Evolutionary conservation across 441 rosid genomes (phyloP).

Genomic region (Corymbia citriodora): DNA sequence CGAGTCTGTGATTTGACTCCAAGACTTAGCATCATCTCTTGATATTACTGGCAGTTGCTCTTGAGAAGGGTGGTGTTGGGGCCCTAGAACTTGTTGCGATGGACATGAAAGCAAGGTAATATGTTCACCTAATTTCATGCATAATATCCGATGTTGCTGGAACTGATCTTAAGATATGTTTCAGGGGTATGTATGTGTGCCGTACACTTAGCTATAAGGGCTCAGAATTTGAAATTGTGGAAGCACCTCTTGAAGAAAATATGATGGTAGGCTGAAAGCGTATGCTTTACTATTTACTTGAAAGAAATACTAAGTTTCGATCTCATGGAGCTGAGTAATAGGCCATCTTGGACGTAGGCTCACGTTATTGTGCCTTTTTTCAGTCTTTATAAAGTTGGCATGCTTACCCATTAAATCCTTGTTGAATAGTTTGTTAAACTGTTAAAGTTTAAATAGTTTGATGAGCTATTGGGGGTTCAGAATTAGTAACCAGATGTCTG

Average conservation of each 20-base stretch:
- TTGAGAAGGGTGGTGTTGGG: constrained; percentile 98
- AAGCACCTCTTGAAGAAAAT: constrained; percentile 83
- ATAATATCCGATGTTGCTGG: neutral
- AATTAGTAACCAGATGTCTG: neutral
- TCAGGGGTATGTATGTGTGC: constrained; percentile 99
- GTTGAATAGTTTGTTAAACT: neutral
- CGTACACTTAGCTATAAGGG: constrained; percentile 99
- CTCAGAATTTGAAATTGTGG: constrained; percentile 89
- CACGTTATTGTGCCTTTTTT: neutral
- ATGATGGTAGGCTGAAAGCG: constrained; percentile 64
- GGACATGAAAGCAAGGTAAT: constrained; percentile 99
- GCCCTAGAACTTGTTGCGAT: constrained; percentile 99
- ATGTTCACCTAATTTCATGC: neutral
- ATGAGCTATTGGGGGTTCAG: neutral
- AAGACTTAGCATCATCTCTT: neutral
- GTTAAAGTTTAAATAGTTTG: neutral
- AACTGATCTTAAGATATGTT: constrained; percentile 2
- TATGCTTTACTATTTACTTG: constrained; percentile 5
- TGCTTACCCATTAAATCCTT: neutral
- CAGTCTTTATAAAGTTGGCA: neutral
- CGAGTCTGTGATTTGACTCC: neutral
- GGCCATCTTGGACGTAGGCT: neutral
- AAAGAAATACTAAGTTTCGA: neutral
- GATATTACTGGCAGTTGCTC: constrained; percentile 60
- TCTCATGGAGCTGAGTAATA: neutral